Evolutionary conservation across 495 filamentous ascomycete species (phyloP).

Genomic region (Platismatia glauca): DNA sequence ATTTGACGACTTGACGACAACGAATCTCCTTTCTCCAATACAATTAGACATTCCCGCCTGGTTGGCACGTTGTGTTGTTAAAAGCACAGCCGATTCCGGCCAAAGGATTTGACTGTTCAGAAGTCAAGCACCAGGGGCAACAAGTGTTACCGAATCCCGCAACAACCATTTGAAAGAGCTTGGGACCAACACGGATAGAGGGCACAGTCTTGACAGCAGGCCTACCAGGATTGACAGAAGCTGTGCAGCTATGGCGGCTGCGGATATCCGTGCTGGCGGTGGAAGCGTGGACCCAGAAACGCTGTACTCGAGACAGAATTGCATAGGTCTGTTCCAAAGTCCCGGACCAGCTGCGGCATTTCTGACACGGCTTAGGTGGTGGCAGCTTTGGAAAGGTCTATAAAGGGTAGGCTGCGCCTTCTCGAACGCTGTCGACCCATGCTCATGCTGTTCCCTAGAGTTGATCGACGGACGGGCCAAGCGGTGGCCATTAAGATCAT

Average conservation of each 20-base stretch:
- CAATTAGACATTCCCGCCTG: neutral
- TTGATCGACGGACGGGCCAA: constrained; percentile 76
- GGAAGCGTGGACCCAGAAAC: constrained; percentile 63
- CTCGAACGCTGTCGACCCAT: constrained; percentile 4
- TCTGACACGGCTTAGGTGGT: constrained; percentile 42
- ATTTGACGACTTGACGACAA: constrained; percentile 6
- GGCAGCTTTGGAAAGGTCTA: constrained; percentile 94
- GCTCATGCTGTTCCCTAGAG: constrained; percentile 43
- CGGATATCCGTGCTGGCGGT: constrained; percentile 4
- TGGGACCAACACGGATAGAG: constrained; percentile 1
- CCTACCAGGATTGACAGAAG: neutral
- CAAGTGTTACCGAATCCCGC: neutral
- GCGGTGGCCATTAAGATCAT: constrained; percentile 93
- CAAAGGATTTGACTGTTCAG: neutral
- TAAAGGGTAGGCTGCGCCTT: constrained; percentile 59
- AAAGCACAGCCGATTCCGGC: neutral
- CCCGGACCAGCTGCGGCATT: neutral
- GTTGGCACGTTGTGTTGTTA: neutral
- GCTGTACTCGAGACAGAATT: constrained; percentile 86
- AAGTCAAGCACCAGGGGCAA: neutral
- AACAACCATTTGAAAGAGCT: neutral
- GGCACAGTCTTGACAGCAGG: neutral
- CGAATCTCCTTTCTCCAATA: neutral
- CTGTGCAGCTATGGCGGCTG: constrained; percentile 4
- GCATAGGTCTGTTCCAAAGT: constrained; percentile 60